Conservation (phyloP, 352 stramenopile species). For the Paralagenidium karlingii region DNA sequence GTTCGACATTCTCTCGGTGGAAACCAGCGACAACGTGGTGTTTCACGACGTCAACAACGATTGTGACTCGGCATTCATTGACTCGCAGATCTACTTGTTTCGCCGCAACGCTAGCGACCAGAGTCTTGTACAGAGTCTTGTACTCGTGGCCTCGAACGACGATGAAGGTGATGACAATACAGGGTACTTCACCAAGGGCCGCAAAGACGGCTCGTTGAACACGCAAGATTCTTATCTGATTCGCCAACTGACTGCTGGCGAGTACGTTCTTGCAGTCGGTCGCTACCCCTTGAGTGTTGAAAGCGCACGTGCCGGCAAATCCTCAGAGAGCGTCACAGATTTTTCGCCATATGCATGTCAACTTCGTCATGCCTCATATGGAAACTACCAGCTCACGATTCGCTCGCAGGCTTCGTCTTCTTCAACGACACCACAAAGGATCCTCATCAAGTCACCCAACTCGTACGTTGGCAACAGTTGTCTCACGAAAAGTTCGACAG, state of each 20-base stretch:
- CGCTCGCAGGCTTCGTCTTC: too few relatives aligned
- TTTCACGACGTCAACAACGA: slow-evolving; percentile 50
- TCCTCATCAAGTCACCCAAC: slow-evolving; percentile 29
- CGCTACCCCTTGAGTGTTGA: slow-evolving; percentile 33
- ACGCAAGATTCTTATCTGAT: slow-evolving; percentile 50
- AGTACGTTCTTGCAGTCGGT: slow-evolving; percentile 44
- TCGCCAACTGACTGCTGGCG: slow-evolving; percentile 19
- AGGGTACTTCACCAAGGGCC: slow-evolving; percentile 19
- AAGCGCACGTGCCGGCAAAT: slow-evolving; percentile 18
- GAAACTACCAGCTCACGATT: slow-evolving; percentile 56
- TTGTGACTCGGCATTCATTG: slow-evolving; percentile 62
- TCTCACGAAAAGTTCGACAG: too few relatives aligned
- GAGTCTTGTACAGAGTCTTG: slow-evolving; percentile 10
- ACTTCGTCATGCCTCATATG: slow-evolving; percentile 34
- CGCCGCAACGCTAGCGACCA: slow-evolving; percentile 1
- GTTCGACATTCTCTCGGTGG: slow-evolving; percentile 54
- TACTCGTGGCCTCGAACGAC: slow-evolving; percentile 41
- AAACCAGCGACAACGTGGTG: slow-evolving; percentile 29
- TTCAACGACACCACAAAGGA: slow-evolving; percentile 11
- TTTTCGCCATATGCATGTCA: slow-evolving; percentile 57
- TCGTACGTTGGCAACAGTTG: slow-evolving; percentile 65
- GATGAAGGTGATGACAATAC: slow-evolving; percentile 46
- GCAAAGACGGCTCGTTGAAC: slow-evolving; percentile 32
- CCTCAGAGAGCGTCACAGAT: slow-evolving; percentile 16
- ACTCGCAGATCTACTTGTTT: slow-evolving; percentile 48